A percentile compares a stretch with the other conserved stretches of the same genome.
These are phyloP conservation scores for Wickerhamiella alocasiicola DNA, from an alignment of 805 yeast species.

Conservation along the genomic window DNA sequence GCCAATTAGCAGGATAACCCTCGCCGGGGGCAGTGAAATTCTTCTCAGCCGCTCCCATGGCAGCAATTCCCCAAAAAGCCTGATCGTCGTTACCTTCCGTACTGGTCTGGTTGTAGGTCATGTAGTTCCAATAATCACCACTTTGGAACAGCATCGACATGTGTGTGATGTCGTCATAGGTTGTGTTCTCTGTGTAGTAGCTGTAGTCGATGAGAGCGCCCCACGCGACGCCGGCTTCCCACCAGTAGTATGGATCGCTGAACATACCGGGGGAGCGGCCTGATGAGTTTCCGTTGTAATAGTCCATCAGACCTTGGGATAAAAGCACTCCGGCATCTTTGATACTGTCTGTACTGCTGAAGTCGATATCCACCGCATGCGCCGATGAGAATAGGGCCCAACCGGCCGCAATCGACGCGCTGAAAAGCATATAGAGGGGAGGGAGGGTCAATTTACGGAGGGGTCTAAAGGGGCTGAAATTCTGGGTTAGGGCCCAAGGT, in stretches of 20 bases:
- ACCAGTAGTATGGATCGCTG: constrained; percentile 88
- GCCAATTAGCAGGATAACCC: constrained; percentile 39
- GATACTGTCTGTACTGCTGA: constrained; percentile 32
- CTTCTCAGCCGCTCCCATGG: constrained; percentile 82
- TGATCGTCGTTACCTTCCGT: constrained; percentile 98
- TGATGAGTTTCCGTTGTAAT: constrained; percentile 46
- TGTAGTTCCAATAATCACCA: constrained; percentile 61
- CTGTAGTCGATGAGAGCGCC: constrained; percentile 75
- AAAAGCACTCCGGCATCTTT: constrained; percentile 39
- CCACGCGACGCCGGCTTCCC: constrained; percentile 98
- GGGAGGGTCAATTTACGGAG: neutral
- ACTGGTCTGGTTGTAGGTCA: constrained; percentile 77
- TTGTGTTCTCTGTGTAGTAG: constrained; percentile 53
- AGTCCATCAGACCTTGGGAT: constrained; percentile 52
- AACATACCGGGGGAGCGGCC: constrained; percentile 87
- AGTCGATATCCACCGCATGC: constrained; percentile 28
- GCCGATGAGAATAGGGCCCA: neutral
- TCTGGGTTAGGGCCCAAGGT: too few relatives aligned
- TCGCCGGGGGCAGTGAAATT: constrained; percentile 61
- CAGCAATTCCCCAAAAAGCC: constrained; percentile 92
- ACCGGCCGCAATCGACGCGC: constrained; percentile 6
- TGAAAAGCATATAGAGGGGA: neutral
- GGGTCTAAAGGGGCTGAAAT: neutral
- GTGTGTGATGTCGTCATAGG: constrained; percentile 47
- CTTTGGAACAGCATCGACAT: constrained; percentile 60